Base-by-base conservation (phyloP, 768 basidiomycete genomes). In the Suillus brevipes region DNA sequence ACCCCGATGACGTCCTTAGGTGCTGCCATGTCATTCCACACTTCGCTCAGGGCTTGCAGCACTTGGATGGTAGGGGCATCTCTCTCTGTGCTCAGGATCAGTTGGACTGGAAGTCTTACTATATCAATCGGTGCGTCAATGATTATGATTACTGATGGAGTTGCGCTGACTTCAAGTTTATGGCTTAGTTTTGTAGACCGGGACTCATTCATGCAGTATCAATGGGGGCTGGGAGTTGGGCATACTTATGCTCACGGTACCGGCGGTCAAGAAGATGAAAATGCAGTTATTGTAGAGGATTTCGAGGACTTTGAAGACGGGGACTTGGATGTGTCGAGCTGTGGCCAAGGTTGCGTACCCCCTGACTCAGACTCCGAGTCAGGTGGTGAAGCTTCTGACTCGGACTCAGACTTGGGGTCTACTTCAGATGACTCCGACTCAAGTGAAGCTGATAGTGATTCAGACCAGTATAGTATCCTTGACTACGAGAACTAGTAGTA, bases 1-100 rank as follows among this genome's bases (percentile, higher is more conserved):
- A 67, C 25, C 67, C 67, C 12, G 28, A 8, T 2, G 43, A 65
- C 13, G 40, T 67, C 7, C 16, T 67, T n/a, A 40, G 64, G 13
- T 28, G 55, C 9, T 67, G 67, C 42, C 64, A 67, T 55, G 4
- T 67, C 31, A 67, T 67, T 40, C 67, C 67, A 2, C 34, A 20
- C 0, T 67, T 67, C 52, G 4, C 64, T 38, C 18, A 31, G 28
- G 64, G 59, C n/a, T 16, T 47, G 6, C 3, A 10, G 20, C 65
- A 37, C 47, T 47, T 47, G 12, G 64, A 64, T 28, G 59, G 64
- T 4, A 38, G 18, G 23, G 37, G 58, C 2, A 1, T 67, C n/a
- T 65, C 64, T 2, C 20, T 20, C 14, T 61, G 40, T 55, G 53
- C 61, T 6, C 37, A 42, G 18, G 64, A 67, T 62, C 37, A 31